Percentiles rank a stretch among this genome's conserved stretches.
These are phyloP conservation scores for Adansonia digitata DNA, from an alignment of 345 rosid genomes.

Conservation along the genomic window DNA sequence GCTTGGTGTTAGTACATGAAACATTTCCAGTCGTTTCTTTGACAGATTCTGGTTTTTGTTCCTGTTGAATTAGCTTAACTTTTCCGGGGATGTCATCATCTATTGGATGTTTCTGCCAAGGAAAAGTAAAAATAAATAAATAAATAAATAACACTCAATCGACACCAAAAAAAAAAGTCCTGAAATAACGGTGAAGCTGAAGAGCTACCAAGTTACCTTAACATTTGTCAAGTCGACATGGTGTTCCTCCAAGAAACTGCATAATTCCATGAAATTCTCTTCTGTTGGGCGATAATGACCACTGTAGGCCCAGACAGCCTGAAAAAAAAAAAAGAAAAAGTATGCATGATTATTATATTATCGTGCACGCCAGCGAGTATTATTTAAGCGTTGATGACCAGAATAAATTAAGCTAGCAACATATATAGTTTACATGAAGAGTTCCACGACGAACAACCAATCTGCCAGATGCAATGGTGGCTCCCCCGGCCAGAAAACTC, in stretches of 20 bases:
- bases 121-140: no score
- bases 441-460: conserved; percentile 48
- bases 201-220: conserved; percentile 22
- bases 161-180: no score
- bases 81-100: conserved; percentile 34
- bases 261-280: conserved; percentile 38
- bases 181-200: no score
- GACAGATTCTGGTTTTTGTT: neutral
- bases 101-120: conserved; percentile 23
- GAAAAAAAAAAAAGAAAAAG: neutral
- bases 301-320: conserved; percentile 53
- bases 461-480: conserved; percentile 69
- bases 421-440: conserved; percentile 45
- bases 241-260: conserved; percentile 35
- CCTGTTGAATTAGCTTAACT: neutral
- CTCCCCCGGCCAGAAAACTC: conserved; percentile 74
- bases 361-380: neutral
- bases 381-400: neutral
- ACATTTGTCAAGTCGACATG: conserved; percentile 39
- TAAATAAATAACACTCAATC: no score
- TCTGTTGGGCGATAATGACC: conserved; percentile 53
- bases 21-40: neutral
- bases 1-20: conserved; percentile 10
- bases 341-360: no score
- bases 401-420: neutral